phyloP scores from a whole-genome alignment of 139 green algal species.

The Chlamydomonas asymmetrica region DNA sequence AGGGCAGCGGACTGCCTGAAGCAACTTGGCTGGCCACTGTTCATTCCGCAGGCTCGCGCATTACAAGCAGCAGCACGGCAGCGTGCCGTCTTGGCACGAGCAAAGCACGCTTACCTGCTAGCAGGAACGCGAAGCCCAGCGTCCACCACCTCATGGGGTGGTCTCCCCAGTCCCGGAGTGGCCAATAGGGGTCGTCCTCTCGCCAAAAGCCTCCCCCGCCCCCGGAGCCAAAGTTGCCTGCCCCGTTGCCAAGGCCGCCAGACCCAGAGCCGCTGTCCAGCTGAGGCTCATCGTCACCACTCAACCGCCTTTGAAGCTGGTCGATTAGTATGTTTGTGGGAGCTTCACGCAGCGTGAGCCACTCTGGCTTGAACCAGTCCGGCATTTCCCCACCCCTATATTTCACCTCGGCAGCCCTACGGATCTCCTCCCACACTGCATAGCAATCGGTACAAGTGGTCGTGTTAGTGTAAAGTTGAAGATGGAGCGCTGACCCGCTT shows the following conservation, averaged over 20 bases:
- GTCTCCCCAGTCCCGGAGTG: slow-evolving; percentile 48
- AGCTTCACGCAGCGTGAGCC: slow-evolving; percentile 46
- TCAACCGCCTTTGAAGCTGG: slow-evolving; percentile 6
- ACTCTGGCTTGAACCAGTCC: slow-evolving; percentile 47
- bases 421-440: slow-evolving; percentile 62
- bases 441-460: no score
- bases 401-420: slow-evolving; percentile 20
- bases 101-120: slow-evolving; percentile 35
- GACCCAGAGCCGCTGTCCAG: slow-evolving; percentile 25
- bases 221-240: slow-evolving; percentile 1
- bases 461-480: no score
- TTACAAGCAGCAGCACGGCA: no score
- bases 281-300: slow-evolving; percentile 5
- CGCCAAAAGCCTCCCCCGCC: slow-evolving; percentile 35
- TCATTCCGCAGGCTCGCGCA: no score
- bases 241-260: neutral
- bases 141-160: slow-evolving; percentile 64
- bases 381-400: slow-evolving; percentile 50
- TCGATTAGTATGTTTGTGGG: slow-evolving; percentile 40
- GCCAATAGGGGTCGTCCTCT: slow-evolving; percentile 61
- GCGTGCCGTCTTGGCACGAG: no score
- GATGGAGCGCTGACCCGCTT: no score
- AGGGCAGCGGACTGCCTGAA: no score
- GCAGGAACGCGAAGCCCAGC: slow-evolving; percentile 35
- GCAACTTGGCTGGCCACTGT: no score